A percentile compares a stretch with the other conserved stretches of the same genome.
phyloP scores from a whole-genome alignment of 441 rosid species.

The Corymbia citriodora region DNA sequence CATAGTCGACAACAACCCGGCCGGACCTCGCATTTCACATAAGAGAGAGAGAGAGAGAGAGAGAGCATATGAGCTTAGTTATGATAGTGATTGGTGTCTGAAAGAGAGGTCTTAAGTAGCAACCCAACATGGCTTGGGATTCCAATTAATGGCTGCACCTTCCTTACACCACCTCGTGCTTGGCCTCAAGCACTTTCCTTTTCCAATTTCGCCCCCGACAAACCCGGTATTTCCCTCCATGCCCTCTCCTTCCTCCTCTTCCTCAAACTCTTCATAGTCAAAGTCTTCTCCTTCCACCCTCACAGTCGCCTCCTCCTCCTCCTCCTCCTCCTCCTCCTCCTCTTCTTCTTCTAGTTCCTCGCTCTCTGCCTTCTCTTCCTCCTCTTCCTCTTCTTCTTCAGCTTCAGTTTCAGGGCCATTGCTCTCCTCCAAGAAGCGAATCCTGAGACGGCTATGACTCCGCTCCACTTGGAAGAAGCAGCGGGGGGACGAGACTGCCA shows the following conservation, averaged over 20 bases:
- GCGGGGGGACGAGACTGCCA: constrained; percentile 13
- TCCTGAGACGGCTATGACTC: constrained; percentile 47
- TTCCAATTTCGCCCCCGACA: constrained; percentile 32
- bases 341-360: neutral
- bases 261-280: neutral
- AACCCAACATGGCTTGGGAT: constrained; percentile 37
- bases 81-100: neutral
- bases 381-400: constrained; percentile 1
- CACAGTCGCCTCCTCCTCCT: neutral
- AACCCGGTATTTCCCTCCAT: constrained; percentile 17
- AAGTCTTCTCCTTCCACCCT: neutral
- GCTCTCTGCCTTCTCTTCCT: constrained; percentile 3
- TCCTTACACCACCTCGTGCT: constrained; percentile 36
- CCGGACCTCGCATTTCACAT: neutral
- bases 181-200: constrained; percentile 22
- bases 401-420: neutral
- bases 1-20: rapidly evolving
- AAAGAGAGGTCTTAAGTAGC: constrained; percentile 20
- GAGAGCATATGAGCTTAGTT: neutral
- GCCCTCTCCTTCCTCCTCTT: constrained; percentile 4
- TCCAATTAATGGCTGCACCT: constrained; percentile 28
- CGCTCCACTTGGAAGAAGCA: constrained; percentile 42
- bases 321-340: neutral
- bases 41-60: neutral
- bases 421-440: constrained; percentile 20